These are phyloP conservation scores for Penicillium longicatenatum DNA, from an alignment of 495 filamentous ascomycete genomes.

Conservation along the genomic window DNA sequence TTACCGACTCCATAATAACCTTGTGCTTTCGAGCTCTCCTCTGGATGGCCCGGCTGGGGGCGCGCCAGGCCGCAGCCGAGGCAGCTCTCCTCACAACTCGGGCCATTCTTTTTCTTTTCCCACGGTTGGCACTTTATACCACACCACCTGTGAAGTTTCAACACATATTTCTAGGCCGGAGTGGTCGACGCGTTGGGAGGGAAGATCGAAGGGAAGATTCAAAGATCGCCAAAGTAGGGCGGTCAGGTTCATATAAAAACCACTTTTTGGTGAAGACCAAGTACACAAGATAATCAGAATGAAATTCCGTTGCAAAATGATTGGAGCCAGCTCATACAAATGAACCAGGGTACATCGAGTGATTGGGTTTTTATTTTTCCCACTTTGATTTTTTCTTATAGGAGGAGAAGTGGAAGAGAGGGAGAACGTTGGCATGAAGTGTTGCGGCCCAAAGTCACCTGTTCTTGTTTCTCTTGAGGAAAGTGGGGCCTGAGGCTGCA, in stretches of 20 bases:
- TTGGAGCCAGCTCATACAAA: conserved; percentile 3
- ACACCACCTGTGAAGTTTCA: conserved; percentile 17
- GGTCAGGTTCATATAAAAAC: conserved; percentile 19
- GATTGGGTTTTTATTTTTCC: neutral
- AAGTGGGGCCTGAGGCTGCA: conserved; percentile 27
- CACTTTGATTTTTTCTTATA: neutral
- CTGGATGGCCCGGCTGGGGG: conserved; percentile 33
- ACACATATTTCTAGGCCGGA: conserved; percentile 12
- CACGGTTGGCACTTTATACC: conserved; percentile 21
- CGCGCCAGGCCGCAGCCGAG: conserved; percentile 37
- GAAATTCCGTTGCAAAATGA: neutral
- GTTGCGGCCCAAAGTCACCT: conserved; percentile 35
- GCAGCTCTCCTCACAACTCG: conserved; percentile 39
- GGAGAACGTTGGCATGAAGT: conserved; percentile 5
- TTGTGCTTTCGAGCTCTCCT: conserved; percentile 54
- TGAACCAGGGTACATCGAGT: neutral
- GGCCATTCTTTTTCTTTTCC: conserved; percentile 29
- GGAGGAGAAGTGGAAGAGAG: conserved; percentile 3
- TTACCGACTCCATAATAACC: conserved; percentile 58
- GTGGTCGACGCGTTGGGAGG: neutral
- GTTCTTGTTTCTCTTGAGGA: conserved; percentile 19
- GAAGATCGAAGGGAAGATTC: neutral
- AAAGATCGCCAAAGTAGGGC: conserved; percentile 11
- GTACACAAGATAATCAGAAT: neutral
- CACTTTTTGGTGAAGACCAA: neutral